Percentiles rank a stretch among this genome's conserved stretches.
These are phyloP conservation scores for Aspergillus viridinutans DNA, from an alignment of 2,329 filamentous ascomycete genomes.

Conservation along the genomic window DNA sequence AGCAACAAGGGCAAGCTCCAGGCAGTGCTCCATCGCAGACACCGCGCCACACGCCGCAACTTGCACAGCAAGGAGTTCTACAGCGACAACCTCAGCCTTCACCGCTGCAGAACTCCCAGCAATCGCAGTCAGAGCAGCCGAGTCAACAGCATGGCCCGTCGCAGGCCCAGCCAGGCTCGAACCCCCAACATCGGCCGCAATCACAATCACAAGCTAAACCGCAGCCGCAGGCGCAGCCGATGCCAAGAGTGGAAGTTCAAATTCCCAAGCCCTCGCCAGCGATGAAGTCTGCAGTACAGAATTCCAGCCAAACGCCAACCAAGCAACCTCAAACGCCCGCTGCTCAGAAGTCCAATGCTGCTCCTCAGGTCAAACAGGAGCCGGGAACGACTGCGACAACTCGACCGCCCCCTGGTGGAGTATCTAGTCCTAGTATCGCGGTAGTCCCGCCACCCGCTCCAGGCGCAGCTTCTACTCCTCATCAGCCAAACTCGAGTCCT, in stretches of 20 bases:
- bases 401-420: slow-evolving; percentile 10
- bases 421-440: slow-evolving; percentile 10
- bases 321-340: slow-evolving; percentile 13
- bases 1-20: slow-evolving; percentile 17
- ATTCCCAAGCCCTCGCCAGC: slow-evolving; percentile 10
- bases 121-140: slow-evolving; percentile 8
- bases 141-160: slow-evolving; percentile 3
- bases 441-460: slow-evolving; percentile 6
- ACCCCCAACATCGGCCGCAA: slow-evolving; percentile 3
- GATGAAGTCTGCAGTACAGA: not conserved
- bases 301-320: slow-evolving; percentile 4
- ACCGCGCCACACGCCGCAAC: slow-evolving; percentile 15
- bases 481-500: slow-evolving; percentile 17
- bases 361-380: slow-evolving; percentile 28
- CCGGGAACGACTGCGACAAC: slow-evolving; percentile 11
- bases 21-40: slow-evolving; percentile 14
- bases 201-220: slow-evolving; percentile 6
- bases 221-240: slow-evolving; percentile 8
- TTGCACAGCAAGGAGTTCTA: slow-evolving; percentile 7
- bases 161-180: not conserved
- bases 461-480: slow-evolving; percentile 8
- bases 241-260: slow-evolving; percentile 20
- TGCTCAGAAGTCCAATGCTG: slow-evolving; percentile 11
- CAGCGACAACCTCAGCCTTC: slow-evolving; percentile 6
- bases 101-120: slow-evolving; percentile 8